Conservation (phyloP, 2,329 filamentous ascomycete genomes). For the Trichoderma koningii region DNA sequence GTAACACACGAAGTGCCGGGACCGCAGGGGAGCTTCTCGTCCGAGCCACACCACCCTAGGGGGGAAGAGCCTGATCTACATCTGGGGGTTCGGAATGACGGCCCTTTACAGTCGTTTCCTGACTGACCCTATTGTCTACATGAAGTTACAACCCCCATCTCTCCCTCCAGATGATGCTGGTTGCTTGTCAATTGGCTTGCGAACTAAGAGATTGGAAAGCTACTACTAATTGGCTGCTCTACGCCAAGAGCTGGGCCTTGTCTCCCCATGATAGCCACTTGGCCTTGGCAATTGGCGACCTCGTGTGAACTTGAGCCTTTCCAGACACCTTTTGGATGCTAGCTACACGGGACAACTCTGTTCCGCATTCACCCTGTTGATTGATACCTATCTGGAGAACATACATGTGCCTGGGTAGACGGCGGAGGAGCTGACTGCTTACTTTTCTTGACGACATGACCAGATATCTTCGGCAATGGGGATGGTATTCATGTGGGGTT, state of each 20-base stretch:
- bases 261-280: neutral
- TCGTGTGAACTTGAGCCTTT: too few species aligned
- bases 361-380: too few species aligned
- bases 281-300: neutral
- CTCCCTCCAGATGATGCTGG: neutral
- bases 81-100: neutral
- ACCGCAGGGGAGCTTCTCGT: neutral
- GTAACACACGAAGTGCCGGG: neutral
- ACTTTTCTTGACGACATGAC: too few species aligned
- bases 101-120: neutral
- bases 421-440: too few species aligned
- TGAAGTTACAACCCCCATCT: neutral
- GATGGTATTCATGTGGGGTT: too few species aligned
- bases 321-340: too few species aligned
- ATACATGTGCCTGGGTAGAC: too few species aligned
- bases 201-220: neutral
- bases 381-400: too few species aligned
- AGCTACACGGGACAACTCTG: too few species aligned
- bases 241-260: neutral
- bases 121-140: too few species aligned
- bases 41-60: neutral
- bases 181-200: neutral
- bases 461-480: too few species aligned
- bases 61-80: neutral
- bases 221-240: neutral